Evolutionary conservation across 148 eudicot genomes (phyloP), one percentile per base, ranked within the genome.

Genomic region (Rhododendron williamsianum): DNA sequence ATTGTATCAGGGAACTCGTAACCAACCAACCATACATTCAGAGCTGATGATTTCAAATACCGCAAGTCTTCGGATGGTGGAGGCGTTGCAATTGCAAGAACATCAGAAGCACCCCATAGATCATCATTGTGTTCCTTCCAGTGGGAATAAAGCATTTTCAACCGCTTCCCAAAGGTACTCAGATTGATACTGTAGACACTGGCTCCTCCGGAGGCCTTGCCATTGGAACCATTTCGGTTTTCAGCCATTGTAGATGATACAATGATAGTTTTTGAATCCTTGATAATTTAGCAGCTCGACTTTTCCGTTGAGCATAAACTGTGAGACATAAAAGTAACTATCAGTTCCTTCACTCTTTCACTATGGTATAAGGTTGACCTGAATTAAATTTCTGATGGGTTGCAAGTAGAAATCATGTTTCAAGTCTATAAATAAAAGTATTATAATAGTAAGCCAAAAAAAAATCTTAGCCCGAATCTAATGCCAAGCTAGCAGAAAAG

Each of bases 1-100:
- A 92, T 89, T 0, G 93, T 92, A 9, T 92, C 94, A 0, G 93
- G 92, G 60, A 92, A 92, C 80, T 91, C 94, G 3, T 91, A 92
- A 6, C 94, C 94, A 38, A 92, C 45, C 16, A 92, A 79, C 94
- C 94, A 92, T 3, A 92, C 84, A 11, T 90, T 90, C 15, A 92
- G 80, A 69, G 94, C 94, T 12, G 94, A 92, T 10, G 93, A 90
- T 80, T 92, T 92, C 77, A 92, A 46, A 52, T 92, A 91, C 25
- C 94, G 88, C 49, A 92, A 76, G 71, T 92, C 94, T 12, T 92
- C 93, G 6, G 92, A 90, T 0, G 92, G 54, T 1, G 92, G 93
- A 10, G 94, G 94, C 3, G 92, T 91, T 9, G 91, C 92, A 9
- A 92, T 43, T 3, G 92, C 90, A 46, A 92, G 82, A 1, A 78